Conservation (phyloP, 352 stramenopile genomes). For the Globisporangium mamillatum region DNA sequence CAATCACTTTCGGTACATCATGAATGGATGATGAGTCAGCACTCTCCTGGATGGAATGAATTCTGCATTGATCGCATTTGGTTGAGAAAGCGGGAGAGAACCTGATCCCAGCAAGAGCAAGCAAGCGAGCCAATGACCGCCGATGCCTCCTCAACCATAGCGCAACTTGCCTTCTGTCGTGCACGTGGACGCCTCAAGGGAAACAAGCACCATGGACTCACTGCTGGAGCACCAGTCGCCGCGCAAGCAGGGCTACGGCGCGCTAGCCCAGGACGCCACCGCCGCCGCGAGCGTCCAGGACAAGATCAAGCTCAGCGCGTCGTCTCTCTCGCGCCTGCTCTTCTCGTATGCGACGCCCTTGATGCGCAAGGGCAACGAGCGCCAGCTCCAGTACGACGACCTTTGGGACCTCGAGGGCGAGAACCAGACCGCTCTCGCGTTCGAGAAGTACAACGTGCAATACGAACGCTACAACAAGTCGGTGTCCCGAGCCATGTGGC, state of each 20-base stretch:
- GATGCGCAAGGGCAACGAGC: constrained; percentile 39
- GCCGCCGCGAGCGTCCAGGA: background rate
- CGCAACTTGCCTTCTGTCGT: background rate
- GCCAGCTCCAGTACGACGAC: constrained; percentile 39
- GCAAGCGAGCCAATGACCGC: no score
- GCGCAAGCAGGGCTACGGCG: constrained; percentile 6
- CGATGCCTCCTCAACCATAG: no score
- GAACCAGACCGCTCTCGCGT: constrained; percentile 26
- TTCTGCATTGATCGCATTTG: no score
- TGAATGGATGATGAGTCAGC: no score
- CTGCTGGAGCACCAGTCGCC: constrained; percentile 1
- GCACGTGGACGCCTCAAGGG: background rate
- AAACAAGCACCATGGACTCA: constrained; percentile 1
- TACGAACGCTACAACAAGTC: constrained; percentile 22
- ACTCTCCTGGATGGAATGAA: no score
- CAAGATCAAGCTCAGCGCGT: background rate
- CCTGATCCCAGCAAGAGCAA: no score
- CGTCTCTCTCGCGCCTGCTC: constrained; percentile 29
- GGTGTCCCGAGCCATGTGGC: constrained; percentile 24
- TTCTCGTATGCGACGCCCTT: constrained; percentile 45
- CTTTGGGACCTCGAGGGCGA: constrained; percentile 36
- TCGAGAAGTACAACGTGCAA: constrained; percentile 23
- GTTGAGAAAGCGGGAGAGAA: no score
- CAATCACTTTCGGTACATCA: no score
- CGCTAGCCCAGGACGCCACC: background rate